Percentiles rank a stretch among this genome's conserved stretches.
Evolutionary conservation across 2,329 filamentous ascomycete genomes (phyloP).

Genomic region (Xylaria multiplex): DNA sequence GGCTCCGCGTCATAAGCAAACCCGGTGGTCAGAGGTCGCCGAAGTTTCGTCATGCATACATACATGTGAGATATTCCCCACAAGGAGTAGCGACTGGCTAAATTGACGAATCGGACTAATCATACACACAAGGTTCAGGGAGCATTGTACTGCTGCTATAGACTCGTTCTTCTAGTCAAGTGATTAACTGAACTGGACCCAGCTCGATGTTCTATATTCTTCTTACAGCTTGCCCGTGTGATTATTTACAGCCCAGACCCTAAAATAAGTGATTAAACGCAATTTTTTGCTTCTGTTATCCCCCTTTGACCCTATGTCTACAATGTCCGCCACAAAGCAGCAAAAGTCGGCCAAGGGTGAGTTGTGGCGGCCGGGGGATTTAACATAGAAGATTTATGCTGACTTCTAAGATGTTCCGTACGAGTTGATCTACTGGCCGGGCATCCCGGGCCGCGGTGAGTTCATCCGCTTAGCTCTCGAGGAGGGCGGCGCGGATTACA

Average conservation of each 20-base stretch:
- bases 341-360: slow-evolving; percentile 53
- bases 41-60: slow-evolving; percentile 8
- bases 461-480: slow-evolving; percentile 78
- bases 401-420: slow-evolving; percentile 57
- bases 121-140: background rate
- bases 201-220: background rate
- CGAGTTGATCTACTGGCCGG: slow-evolving; percentile 77
- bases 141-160: background rate
- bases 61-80: no score
- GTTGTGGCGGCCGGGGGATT: background rate
- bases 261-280: no score
- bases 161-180: background rate
- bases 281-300: no score
- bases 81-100: background rate
- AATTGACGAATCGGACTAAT: slow-evolving; percentile 6
- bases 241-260: no score
- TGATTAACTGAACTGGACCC: background rate
- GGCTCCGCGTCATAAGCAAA: slow-evolving; percentile 13
- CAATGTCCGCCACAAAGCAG: slow-evolving; percentile 49
- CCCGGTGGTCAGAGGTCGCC: background rate
- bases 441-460: slow-evolving; percentile 78
- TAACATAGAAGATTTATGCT: background rate
- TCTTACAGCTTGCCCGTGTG: background rate
- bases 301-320: background rate
- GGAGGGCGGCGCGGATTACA: slow-evolving; percentile 72